Percentiles rank a stretch among this genome's conserved stretches.
phyloP scores from a whole-genome alignment of 164 flowering plant species.

The Warburgia ugandensis region DNA sequence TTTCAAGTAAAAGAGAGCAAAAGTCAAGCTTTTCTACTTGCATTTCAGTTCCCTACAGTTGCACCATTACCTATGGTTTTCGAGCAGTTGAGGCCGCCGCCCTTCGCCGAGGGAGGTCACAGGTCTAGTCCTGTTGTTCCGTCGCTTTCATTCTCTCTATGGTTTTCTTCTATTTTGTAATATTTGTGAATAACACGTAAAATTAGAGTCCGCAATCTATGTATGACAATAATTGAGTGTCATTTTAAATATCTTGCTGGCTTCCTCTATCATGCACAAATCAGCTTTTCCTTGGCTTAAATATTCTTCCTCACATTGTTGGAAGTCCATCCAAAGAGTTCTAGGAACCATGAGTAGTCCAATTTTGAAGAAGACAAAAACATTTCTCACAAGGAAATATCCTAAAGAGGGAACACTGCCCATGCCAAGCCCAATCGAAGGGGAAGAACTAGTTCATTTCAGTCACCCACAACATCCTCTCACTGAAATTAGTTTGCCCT shows the following conservation, averaged over 20 bases:
- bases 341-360: constrained; percentile 13
- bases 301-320: constrained; percentile 14
- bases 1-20: too few relatives aligned
- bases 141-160: too few relatives aligned
- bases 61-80: too few relatives aligned
- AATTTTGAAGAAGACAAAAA: constrained; percentile 4
- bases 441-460: constrained; percentile 33
- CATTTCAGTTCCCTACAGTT: too few relatives aligned
- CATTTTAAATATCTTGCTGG: neutral
- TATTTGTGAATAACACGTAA: too few relatives aligned
- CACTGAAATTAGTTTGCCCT: constrained; percentile 20
- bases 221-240: constrained; percentile 26
- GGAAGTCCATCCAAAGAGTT: neutral
- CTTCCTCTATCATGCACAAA: neutral
- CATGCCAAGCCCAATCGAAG: constrained; percentile 4
- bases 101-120: too few relatives aligned
- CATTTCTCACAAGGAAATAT: constrained; percentile 2
- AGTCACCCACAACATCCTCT: constrained; percentile 65
- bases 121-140: too few relatives aligned
- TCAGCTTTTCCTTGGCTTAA: constrained; percentile 4
- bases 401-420: constrained; percentile 32
- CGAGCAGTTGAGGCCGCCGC: too few relatives aligned
- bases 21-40: too few relatives aligned
- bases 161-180: too few relatives aligned
- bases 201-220: too few relatives aligned